Evolutionary conservation across 176 grass and related monocot species (phyloP).

Genomic region (Carex scoparia): DNA sequence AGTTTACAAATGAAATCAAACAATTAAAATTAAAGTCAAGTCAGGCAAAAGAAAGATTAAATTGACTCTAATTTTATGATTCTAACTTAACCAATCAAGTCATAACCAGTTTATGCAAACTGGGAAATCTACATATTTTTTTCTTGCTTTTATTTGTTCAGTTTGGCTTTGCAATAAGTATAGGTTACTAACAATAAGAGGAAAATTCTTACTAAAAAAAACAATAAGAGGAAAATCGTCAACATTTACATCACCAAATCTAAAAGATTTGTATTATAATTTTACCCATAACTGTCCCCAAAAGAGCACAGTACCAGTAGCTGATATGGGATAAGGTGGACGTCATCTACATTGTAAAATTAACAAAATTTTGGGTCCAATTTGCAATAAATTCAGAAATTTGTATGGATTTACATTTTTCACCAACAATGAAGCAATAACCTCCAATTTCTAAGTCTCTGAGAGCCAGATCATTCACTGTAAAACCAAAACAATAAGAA

Average conservation of each 20-base stretch:
- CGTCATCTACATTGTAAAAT: not conserved
- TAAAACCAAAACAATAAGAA: not conserved
- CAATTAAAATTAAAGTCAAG: conserved; percentile 2
- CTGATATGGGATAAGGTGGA: not conserved
- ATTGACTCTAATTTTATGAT: not conserved
- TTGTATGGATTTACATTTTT: not conserved
- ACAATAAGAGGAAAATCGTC: not conserved
- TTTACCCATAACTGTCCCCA: not conserved
- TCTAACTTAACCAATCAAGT: not conserved
- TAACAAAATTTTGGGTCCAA: not conserved
- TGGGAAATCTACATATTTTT: not conserved
- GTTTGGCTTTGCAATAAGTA: not conserved
- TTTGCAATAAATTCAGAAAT: not conserved
- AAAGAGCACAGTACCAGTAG: not conserved
- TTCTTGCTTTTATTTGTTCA: not conserved
- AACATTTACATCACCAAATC: not conserved
- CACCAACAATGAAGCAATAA: conserved; percentile 1
- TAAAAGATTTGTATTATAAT: not conserved
- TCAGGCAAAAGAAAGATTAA: not conserved
- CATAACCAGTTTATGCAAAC: not conserved
- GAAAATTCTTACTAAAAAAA: too few relatives aligned
- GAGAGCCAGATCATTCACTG: not conserved
- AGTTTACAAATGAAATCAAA: not conserved
- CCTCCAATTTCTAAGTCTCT: not conserved
- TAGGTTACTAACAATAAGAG: not conserved